A percentile compares a stretch with the other conserved stretches of the same genome.
Evolutionary conservation across 1,139 yeast species (phyloP).

Genomic region (Pneumocystis sp.): DNA sequence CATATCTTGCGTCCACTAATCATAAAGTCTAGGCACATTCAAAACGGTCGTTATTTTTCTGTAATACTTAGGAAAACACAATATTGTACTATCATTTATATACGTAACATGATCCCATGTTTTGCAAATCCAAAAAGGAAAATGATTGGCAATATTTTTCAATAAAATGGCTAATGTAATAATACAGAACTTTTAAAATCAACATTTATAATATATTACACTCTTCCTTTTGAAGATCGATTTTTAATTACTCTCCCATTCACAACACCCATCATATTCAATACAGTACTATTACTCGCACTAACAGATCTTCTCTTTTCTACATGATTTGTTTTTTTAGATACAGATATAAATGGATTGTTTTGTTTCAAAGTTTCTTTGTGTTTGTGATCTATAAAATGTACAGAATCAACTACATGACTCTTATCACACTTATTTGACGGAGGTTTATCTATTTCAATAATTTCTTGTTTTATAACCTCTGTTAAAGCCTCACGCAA

Average conservation of each 20-base stretch:
- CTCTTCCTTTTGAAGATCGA: neutral
- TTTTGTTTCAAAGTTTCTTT: neutral
- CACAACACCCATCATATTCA: neutral
- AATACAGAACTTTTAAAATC: neutral
- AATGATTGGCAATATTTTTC: neutral
- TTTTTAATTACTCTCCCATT: neutral
- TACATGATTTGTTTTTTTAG: neutral
- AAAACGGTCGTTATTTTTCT: too few relatives aligned
- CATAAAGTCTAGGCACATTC: too few relatives aligned
- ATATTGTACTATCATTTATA: neutral
- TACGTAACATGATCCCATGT: neutral
- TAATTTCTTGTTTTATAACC: neutral
- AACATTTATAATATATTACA: neutral
- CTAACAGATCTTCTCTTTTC: neutral
- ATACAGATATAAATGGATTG: neutral
- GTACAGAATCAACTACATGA: neutral
- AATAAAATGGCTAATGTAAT: neutral
- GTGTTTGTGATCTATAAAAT: neutral
- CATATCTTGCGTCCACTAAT: too few relatives aligned
- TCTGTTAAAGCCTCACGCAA: neutral
- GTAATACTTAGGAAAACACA: neutral
- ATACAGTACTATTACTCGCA: neutral
- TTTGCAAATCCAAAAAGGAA: too few relatives aligned
- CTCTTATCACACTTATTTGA: neutral
- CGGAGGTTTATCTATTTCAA: neutral